Conservation (phyloP, 2,329 filamentous ascomycete species). For the Diaporthe amygdali region DNA sequence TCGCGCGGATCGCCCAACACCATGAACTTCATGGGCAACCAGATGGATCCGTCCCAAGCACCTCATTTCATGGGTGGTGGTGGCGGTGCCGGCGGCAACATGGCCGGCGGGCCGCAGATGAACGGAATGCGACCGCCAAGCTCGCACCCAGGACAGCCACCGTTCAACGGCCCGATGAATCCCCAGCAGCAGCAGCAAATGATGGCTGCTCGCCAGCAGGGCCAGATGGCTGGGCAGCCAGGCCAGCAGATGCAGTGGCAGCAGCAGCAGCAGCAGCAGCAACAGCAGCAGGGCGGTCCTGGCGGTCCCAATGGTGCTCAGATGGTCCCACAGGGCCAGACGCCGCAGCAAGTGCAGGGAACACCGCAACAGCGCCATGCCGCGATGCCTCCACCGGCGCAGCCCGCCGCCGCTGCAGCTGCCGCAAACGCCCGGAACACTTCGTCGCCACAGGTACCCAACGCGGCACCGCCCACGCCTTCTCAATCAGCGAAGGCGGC, state of each 20-base stretch:
- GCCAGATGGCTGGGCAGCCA: slow-evolving; percentile 37
- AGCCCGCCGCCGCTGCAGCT: slow-evolving; percentile 51
- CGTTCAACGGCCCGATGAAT: slow-evolving; percentile 64
- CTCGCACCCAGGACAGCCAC: slow-evolving; percentile 63
- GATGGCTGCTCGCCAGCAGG: slow-evolving; percentile 53
- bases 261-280: slow-evolving; percentile 36
- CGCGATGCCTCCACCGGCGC: slow-evolving; percentile 70
- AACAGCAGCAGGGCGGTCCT: slow-evolving; percentile 35
- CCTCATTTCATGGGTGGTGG: slow-evolving; percentile 63
- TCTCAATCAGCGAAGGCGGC: slow-evolving; percentile 74
- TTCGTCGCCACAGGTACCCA: slow-evolving; percentile 67
- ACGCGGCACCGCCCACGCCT: slow-evolving; percentile 76
- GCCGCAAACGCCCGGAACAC: slow-evolving; percentile 59
- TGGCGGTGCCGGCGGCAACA: slow-evolving; percentile 52
- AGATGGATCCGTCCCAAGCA: slow-evolving; percentile 66
- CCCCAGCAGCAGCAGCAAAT: slow-evolving; percentile 66
- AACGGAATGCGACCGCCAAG: slow-evolving; percentile 73
- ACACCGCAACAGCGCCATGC: slow-evolving; percentile 70
- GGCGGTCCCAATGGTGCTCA: slow-evolving; percentile 44
- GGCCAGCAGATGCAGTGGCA: slow-evolving; percentile 56
- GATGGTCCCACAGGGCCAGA: slow-evolving; percentile 50
- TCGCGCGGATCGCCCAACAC: slow-evolving; percentile 70
- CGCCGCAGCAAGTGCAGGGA: slow-evolving; percentile 62
- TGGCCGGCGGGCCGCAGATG: slow-evolving; percentile 60
- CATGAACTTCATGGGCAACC: slow-evolving; percentile 65